phyloP scores from a whole-genome alignment of 1,284 basidiomycete genomes.

The Puccinia novopanici region DNA sequence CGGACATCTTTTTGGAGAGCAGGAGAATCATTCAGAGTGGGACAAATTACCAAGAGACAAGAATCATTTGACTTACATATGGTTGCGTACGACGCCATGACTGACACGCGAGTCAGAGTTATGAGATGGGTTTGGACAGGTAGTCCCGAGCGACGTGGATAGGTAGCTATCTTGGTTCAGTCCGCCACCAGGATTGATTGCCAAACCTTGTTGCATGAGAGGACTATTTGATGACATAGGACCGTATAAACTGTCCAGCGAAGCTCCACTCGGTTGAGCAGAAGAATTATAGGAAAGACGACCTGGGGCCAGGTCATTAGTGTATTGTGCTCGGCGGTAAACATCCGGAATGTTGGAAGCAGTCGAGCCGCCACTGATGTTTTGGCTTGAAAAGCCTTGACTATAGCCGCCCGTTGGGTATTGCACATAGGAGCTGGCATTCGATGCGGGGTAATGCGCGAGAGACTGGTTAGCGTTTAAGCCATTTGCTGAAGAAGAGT shows the following conservation, averaged over 20 bases:
- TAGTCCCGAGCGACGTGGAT: neutral
- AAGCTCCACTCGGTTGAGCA: neutral
- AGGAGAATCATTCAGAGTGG: neutral
- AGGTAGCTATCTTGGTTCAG: slow-evolving; percentile 1
- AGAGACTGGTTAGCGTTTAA: slow-evolving; percentile 1
- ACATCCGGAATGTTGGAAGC: neutral
- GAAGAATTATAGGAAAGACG: slow-evolving; percentile 8
- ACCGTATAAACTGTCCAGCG: neutral
- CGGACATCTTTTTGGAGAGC: slow-evolving; percentile 27
- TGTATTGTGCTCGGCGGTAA: neutral
- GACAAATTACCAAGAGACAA: neutral
- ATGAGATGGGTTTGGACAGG: slow-evolving; percentile 28
- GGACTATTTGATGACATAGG: neutral
- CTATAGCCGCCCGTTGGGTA: neutral
- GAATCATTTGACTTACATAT: slow-evolving; percentile 27
- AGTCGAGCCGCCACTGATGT: neutral
- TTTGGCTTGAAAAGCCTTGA: slow-evolving; percentile 10
- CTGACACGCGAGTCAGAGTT: slow-evolving; percentile 9
- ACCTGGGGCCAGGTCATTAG: neutral
- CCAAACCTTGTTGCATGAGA: neutral
- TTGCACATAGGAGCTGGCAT: slow-evolving; percentile 2
- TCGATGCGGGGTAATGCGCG: neutral
- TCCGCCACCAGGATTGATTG: neutral
- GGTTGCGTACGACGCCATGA: slow-evolving; percentile 38
- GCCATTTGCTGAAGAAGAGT: slow-evolving; percentile 2